Percentiles rank a stretch among this genome's conserved stretches.
phyloP scores from a whole-genome alignment of 2,329 filamentous ascomycete genomes.

The Knoxdaviesia proteae region DNA sequence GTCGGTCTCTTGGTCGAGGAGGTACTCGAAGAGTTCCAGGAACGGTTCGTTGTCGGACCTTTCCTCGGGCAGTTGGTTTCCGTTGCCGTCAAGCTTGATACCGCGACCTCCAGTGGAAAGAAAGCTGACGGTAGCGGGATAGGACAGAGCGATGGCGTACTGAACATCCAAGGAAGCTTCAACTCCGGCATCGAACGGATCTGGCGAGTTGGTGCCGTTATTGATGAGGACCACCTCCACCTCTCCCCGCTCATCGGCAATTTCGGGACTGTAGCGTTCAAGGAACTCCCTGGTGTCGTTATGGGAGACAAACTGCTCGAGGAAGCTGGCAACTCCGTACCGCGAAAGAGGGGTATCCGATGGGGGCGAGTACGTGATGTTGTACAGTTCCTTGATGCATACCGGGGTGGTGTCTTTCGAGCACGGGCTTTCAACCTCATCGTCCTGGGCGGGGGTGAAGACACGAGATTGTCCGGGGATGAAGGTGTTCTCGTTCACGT shows the following conservation, averaged over 20 bases:
- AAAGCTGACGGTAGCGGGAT: constrained; percentile 22
- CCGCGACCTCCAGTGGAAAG: constrained; percentile 24
- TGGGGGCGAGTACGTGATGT: constrained; percentile 16
- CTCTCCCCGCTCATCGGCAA: constrained; percentile 16
- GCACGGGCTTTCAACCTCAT: constrained; percentile 9
- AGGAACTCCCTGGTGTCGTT: constrained; percentile 20
- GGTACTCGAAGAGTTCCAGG: constrained; percentile 28
- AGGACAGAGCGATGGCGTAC: constrained; percentile 23
- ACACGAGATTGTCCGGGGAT: too few species aligned
- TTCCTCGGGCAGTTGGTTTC: constrained; percentile 12
- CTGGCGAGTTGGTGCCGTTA: constrained; percentile 22
- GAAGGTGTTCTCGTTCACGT: too few species aligned
- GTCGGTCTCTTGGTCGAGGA: constrained; percentile 21
- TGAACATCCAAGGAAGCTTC: constrained; percentile 28
- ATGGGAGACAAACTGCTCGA: constrained; percentile 25
- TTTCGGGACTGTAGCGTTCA: constrained; percentile 13
- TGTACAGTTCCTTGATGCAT: constrained; percentile 24
- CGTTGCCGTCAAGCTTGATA: constrained; percentile 16
- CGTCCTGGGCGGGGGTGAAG: too few species aligned
- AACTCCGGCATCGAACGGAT: constrained; percentile 14
- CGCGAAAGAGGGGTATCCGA: constrained; percentile 9
- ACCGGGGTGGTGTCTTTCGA: constrained; percentile 13
- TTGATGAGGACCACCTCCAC: constrained; percentile 20
- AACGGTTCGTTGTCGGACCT: constrained; percentile 32
- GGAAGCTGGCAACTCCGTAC: constrained; percentile 26